Evolutionary conservation across 257 asterid species (phyloP).

Genomic region (Solanum ahanhuiri): DNA sequence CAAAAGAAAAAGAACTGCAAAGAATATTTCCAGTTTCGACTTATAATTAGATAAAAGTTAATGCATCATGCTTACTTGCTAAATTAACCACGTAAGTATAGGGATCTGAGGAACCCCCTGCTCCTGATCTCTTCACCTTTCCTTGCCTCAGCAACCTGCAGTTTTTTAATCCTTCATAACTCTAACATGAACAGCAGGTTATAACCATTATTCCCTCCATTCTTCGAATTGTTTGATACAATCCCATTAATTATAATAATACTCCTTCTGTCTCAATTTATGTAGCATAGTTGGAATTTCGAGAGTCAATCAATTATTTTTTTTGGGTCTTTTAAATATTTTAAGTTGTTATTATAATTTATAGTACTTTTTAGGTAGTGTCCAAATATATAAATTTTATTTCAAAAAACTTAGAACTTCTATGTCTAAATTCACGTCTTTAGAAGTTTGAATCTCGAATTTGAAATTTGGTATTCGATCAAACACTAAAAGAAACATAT

Average conservation of each 20-base stretch:
- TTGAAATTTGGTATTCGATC: neutral
- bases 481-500: neutral
- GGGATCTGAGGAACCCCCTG: conserved; percentile 86
- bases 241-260: neutral
- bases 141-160: conserved; percentile 73
- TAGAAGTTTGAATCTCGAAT: neutral
- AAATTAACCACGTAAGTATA: conserved; percentile 59
- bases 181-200: neutral
- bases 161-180: neutral
- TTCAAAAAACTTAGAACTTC: neutral
- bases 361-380: too few species aligned
- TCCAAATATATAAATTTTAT: neutral
- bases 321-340: neutral
- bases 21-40: neutral
- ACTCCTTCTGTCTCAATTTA: neutral
- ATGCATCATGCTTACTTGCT: neutral
- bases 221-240: neutral
- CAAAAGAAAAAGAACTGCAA: neutral
- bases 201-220: neutral
- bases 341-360: neutral
- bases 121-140: conserved; percentile 73
- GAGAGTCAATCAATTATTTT: neutral
- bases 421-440: neutral
- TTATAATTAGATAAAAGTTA: neutral
- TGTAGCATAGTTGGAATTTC: neutral